These are phyloP conservation scores for Harringtonia aguacate DNA, from an alignment of 2,329 filamentous ascomycete genomes.

Conservation along the genomic window DNA sequence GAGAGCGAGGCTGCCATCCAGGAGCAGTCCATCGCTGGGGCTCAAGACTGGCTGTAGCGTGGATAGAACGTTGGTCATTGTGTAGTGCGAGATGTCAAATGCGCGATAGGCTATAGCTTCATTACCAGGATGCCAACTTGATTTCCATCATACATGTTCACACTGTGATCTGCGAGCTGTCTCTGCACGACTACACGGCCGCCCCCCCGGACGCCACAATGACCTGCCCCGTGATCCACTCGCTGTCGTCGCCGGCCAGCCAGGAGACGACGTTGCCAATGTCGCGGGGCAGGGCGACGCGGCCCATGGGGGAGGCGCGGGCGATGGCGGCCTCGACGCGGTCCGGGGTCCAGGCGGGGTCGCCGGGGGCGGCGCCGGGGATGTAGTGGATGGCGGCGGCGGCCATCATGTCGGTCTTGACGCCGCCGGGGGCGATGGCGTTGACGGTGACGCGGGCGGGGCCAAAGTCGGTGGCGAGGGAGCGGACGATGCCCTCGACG, in stretches of 20 bases:
- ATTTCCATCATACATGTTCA: no score
- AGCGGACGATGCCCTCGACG: conserved; percentile 73
- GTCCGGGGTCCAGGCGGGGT: not conserved
- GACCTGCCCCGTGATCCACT: not conserved
- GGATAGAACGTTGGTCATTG: no score
- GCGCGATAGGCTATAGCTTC: no score
- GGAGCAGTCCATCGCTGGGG: no score
- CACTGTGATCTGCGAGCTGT: no score
- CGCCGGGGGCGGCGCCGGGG: not conserved
- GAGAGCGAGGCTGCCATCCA: no score
- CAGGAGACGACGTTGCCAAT: not conserved
- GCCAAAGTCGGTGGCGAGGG: conserved; percentile 46
- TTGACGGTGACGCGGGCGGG: conserved; percentile 22
- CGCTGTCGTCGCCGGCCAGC: not conserved
- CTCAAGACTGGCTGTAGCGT: no score
- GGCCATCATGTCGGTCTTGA: not conserved
- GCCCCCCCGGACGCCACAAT: not conserved
- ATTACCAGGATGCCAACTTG: no score
- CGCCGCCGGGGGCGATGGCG: conserved; percentile 1
- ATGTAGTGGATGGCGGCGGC: not conserved
- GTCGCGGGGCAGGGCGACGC: not conserved
- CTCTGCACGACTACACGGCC: no score
- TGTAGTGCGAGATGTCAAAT: no score
- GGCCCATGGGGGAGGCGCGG: not conserved
- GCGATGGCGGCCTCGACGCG: not conserved